Base-by-base conservation (phyloP, 345 rosid species). In the Citrus hindsii region DNA sequence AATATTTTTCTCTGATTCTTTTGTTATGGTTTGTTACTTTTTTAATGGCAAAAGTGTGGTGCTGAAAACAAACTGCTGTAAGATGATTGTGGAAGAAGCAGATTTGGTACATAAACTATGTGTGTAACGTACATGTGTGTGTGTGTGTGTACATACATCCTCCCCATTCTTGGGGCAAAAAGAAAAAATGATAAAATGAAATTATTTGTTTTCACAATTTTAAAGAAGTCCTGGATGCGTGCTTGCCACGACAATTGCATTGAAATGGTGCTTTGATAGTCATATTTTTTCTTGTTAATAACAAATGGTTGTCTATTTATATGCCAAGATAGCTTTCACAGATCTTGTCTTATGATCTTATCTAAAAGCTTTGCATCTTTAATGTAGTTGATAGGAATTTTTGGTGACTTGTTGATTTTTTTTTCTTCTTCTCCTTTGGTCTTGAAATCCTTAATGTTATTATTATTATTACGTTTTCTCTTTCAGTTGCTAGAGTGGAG, bases 401-500 rank as follows among this genome's bases (percentile, higher is more conserved):
- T 66, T 67, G 35, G 30, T 35, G 64, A 58, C 27, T 72, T 32
- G 1, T 58, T 73, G 46, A 58, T 21, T 32, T 32, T 14, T 25
- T 67, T 27, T 51, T 2, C 2, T n/a, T 30, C 64, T 60, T 24
- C 0, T 24, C 4, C 38, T 21, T 35, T 63, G 28, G 7, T 60
- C 3, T 13, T 48, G 28, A 62, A 13, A 10, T 12, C 6, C 5
- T 7, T 73, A 24, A 40, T 30, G 60, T 70, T 46, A 27, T 73
- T 30, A 9, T 65, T 10, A 22, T 37, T 30, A 27, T 59, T 64
- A 27, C 56, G 12, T 55, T 16, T 22, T 38, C 30, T 53, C 16
- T 22, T 70, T 40, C 27, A 30, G 28, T n/a, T 46, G 74, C 62
- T 56, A 77, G 30, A 16, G 33, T 83, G 69, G 61, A 78, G 22